These are phyloP conservation scores for Epichloe scottii DNA, from an alignment of 2,329 filamentous ascomycete genomes.

Conservation along the genomic window DNA sequence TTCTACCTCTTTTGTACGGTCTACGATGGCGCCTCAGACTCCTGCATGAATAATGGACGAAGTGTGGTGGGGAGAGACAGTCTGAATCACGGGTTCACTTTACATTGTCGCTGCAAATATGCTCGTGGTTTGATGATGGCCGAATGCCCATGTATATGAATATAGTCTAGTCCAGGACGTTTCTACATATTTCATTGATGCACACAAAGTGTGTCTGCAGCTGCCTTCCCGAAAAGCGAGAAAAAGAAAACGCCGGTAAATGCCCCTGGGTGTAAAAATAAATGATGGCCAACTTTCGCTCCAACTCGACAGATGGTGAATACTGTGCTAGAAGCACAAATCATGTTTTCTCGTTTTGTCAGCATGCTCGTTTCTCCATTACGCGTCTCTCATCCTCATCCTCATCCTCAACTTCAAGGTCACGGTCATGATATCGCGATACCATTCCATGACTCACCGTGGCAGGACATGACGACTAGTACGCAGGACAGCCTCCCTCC, in stretches of 20 bases:
- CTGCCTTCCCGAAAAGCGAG: neutral
- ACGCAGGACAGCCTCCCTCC: conserved; percentile 42
- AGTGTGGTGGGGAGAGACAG: no score
- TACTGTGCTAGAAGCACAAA: neutral
- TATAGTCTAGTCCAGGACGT: neutral
- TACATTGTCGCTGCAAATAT: neutral
- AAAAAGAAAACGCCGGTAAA: neutral
- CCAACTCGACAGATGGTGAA: neutral
- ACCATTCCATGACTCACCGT: neutral
- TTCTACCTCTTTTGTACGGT: neutral
- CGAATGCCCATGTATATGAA: neutral
- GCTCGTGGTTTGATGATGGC: neutral
- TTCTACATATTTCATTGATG: neutral
- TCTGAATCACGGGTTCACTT: neutral
- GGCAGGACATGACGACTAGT: conserved; percentile 21
- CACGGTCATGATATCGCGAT: neutral
- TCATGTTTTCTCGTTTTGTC: neutral
- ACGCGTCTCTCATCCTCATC: neutral
- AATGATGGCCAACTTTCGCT: neutral
- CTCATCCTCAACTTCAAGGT: neutral
- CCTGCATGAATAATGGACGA: no score
- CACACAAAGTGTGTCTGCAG: no score
- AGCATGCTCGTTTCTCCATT: neutral
- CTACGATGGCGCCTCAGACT: no score
- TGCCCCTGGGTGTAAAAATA: neutral